Percentiles rank a stretch among this genome's conserved stretches.
phyloP scores from a whole-genome alignment of 345 rosid genomes.

The Gossypium raimondii region DNA sequence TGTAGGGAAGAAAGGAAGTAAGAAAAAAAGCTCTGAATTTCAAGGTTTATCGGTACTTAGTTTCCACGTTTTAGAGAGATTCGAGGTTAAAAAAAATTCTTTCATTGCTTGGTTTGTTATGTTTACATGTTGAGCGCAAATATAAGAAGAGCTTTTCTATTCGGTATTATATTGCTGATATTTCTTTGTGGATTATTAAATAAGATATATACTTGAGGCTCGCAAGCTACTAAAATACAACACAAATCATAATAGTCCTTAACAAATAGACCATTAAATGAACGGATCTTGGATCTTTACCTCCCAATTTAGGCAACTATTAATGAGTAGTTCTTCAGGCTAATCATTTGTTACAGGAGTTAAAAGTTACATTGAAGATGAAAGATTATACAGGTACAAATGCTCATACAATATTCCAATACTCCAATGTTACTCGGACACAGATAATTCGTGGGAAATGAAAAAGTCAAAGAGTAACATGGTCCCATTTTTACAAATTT shows the following conservation, averaged over 20 bases:
- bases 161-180: neutral
- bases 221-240: too few relatives aligned
- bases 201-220: too few relatives aligned
- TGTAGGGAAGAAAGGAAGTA: slow-evolving; percentile 12
- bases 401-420: neutral
- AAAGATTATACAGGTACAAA: slow-evolving; percentile 1
- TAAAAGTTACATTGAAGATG: neutral
- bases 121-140: neutral
- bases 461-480: neutral
- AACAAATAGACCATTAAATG: neutral
- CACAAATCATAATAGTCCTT: neutral
- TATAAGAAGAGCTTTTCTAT: neutral
- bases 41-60: neutral
- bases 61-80: neutral
- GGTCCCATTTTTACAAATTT: slow-evolving; percentile 19
- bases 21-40: neutral
- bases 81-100: neutral
- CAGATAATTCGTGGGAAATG: neutral
- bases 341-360: neutral
- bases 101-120: neutral
- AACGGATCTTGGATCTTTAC: neutral
- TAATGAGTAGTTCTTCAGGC: neutral
- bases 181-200: neutral
- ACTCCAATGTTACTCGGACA: neutral
- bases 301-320: neutral